Conservation (phyloP, 2,329 filamentous ascomycete species). For the Chaetomium strumarium region DNA sequence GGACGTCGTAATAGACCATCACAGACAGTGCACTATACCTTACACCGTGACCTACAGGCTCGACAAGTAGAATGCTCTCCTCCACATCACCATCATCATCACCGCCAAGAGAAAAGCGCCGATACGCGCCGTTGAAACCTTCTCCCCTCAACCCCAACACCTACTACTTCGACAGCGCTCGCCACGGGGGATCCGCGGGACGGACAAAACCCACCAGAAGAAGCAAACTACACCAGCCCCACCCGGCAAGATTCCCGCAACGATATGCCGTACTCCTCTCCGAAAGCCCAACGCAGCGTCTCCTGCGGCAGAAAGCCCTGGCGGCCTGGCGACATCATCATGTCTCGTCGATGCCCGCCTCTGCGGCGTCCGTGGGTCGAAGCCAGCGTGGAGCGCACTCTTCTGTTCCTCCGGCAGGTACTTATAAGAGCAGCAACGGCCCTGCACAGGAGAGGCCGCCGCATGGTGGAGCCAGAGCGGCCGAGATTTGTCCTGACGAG, state of each 20-base stretch:
- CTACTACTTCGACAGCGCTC: constrained; percentile 1
- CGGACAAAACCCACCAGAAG: neutral
- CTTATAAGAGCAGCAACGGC: too few relatives aligned
- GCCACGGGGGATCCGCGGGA: neutral
- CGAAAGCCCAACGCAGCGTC: constrained; percentile 36
- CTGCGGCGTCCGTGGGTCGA: too few relatives aligned
- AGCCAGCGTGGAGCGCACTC: too few relatives aligned
- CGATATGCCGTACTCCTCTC: constrained; percentile 20
- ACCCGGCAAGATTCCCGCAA: neutral
- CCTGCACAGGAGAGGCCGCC: too few relatives aligned
- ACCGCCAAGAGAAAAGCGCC: neutral
- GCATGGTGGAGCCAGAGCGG: neutral
- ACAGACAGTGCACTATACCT: neutral
- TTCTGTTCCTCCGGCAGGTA: too few relatives aligned
- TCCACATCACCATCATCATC: neutral
- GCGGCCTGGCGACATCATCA: constrained; percentile 32
- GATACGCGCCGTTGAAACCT: constrained; percentile 25
- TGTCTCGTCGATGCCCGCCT: too few relatives aligned
- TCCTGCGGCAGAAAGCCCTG: constrained; percentile 39
- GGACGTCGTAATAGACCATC: neutral
- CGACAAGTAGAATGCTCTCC: neutral
- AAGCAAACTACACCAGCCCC: constrained; percentile 10
- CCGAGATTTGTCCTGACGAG: neutral
- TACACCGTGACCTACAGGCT: neutral
- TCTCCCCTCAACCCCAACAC: constrained; percentile 28